phyloP scores from a whole-genome alignment of 1,139 yeast species.

The Candida albicans region DNA sequence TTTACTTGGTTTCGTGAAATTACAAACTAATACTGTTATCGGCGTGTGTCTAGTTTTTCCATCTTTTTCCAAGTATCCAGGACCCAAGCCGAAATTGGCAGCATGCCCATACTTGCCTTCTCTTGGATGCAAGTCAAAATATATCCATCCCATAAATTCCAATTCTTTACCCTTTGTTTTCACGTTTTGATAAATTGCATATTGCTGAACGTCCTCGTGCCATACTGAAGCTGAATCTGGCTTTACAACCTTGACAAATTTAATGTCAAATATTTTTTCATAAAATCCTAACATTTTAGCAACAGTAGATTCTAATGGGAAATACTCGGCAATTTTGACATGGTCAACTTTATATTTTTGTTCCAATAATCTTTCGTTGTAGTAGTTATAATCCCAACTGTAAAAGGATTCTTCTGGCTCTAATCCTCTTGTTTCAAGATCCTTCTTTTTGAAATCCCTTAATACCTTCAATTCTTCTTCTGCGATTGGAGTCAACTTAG shows the following conservation, averaged over 20 bases:
- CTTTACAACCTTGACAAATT: slow-evolving; percentile 54
- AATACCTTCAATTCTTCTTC: slow-evolving; percentile 51
- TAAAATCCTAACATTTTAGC: slow-evolving; percentile 67
- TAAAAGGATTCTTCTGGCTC: slow-evolving; percentile 47
- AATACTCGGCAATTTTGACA: slow-evolving; percentile 70
- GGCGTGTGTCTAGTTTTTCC: slow-evolving; percentile 60
- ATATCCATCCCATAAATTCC: slow-evolving; percentile 76
- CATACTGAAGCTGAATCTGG: slow-evolving; percentile 43
- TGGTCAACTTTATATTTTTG: slow-evolving; percentile 70
- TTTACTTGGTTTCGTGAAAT: slow-evolving; percentile 74
- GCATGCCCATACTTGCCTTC: slow-evolving; percentile 87
- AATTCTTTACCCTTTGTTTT: slow-evolving; percentile 42
- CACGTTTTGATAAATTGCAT: slow-evolving; percentile 65
- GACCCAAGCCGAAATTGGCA: slow-evolving; percentile 70
- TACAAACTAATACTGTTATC: slow-evolving; percentile 78
- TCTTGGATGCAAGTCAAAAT: slow-evolving; percentile 81
- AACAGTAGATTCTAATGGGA: slow-evolving; percentile 71
- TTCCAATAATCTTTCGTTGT: slow-evolving; percentile 64
- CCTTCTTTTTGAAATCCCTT: slow-evolving; percentile 53
- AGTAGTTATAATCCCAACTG: slow-evolving; percentile 74
- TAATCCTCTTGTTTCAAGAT: slow-evolving; percentile 45
- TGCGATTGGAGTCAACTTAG: slow-evolving; percentile 60
- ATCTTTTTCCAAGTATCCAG: slow-evolving; percentile 55
- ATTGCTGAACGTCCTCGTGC: slow-evolving; percentile 79
- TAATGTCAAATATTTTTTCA: slow-evolving; percentile 65